Percentiles rank a stretch among this genome's conserved stretches.
phyloP scores from a whole-genome alignment of 306 rosid genomes.

The Lathyrus aphaca region DNA sequence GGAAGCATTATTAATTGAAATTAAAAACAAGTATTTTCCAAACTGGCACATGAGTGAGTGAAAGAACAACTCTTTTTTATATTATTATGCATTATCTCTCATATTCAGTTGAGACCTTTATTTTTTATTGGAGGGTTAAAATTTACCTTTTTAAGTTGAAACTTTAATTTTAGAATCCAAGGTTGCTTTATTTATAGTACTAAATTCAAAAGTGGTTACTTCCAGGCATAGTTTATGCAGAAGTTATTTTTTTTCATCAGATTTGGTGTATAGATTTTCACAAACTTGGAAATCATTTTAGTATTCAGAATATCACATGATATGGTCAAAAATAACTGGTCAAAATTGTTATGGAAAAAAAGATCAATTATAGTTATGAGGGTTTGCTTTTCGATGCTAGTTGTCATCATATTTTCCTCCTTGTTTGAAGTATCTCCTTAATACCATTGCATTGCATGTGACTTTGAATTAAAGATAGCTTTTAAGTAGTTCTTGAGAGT shows the following conservation, averaged over 20 bases:
- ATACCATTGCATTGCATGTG: constrained; percentile 33
- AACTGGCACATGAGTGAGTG: constrained; percentile 66
- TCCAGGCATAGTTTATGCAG: constrained; percentile 48
- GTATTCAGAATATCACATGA: constrained; percentile 52
- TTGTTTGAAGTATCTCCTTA: constrained; percentile 39
- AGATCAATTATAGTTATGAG: constrained; percentile 13
- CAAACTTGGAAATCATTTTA: constrained; percentile 31
- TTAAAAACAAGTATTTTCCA: constrained; percentile 47
- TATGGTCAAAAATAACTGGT: constrained; percentile 46
- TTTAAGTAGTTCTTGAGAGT: neutral
- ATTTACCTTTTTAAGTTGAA: constrained; percentile 30
- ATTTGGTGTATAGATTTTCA: constrained; percentile 58
- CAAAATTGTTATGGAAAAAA: constrained; percentile 44
- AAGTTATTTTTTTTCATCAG: constrained; percentile 50
- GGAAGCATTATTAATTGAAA: constrained; percentile 54
- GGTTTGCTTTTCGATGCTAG: constrained; percentile 51
- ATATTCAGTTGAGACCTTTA: constrained; percentile 48
- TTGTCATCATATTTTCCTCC: constrained; percentile 42
- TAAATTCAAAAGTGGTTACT: constrained; percentile 45
- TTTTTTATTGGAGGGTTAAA: constrained; percentile 14
- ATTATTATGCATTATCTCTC: constrained; percentile 40
- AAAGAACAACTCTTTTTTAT: constrained; percentile 60
- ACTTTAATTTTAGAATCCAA: constrained; percentile 54
- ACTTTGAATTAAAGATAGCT: neutral
- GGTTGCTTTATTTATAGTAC: constrained; percentile 50